A percentile compares a stretch with the other conserved stretches of the same genome.
phyloP scores from a whole-genome alignment of 768 basidiomycete species.

The Xerocomellus chrysenteron region DNA sequence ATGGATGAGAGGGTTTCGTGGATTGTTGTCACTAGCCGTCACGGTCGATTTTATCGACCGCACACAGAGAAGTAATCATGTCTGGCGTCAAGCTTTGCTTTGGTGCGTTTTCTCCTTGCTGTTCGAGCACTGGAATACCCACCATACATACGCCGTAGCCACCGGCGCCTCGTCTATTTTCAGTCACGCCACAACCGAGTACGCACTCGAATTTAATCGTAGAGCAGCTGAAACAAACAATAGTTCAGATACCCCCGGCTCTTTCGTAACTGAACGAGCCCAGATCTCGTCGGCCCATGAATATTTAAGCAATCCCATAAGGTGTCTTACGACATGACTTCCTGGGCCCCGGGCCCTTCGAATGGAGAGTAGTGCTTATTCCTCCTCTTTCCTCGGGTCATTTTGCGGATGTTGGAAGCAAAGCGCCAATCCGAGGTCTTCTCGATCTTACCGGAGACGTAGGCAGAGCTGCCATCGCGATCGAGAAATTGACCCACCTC shows the following conservation, averaged over 20 bases:
- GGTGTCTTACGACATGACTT: background rate
- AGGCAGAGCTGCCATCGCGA: background rate
- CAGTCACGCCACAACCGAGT: conserved; percentile 31
- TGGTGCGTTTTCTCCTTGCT: background rate
- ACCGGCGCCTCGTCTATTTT: conserved; percentile 42
- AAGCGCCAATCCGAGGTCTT: conserved; percentile 34
- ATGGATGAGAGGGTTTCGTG: background rate
- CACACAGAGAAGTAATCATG: background rate
- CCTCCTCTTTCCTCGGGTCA: too few relatives aligned
- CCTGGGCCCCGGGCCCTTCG: too few relatives aligned
- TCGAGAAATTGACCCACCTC: background rate
- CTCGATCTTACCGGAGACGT: conserved; percentile 2
- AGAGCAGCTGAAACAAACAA: background rate
- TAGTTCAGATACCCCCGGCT: too few relatives aligned
- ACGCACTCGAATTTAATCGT: conserved; percentile 20
- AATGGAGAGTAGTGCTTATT: background rate
- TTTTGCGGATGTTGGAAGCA: conserved; percentile 16
- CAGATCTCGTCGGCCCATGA: background rate
- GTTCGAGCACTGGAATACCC: background rate
- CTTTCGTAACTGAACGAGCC: background rate
- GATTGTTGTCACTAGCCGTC: background rate
- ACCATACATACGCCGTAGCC: background rate
- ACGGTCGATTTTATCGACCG: background rate
- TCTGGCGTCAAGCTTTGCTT: background rate
- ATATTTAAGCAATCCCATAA: background rate